Base-by-base conservation (phyloP, 176 grass and related monocot genomes). In the Rhipidocladum racemiflorum region DNA sequence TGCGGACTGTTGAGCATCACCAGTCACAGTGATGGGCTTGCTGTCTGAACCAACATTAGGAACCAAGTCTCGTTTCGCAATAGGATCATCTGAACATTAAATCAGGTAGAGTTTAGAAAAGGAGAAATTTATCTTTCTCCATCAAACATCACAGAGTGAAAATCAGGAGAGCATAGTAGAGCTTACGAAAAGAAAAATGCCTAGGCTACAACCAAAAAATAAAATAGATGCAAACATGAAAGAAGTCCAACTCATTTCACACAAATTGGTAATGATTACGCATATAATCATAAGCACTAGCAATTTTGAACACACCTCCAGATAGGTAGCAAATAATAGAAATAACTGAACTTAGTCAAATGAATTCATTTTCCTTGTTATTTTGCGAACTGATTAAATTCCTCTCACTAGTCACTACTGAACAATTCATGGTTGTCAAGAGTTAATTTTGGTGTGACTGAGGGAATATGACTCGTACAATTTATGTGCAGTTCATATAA, bases 11-110 rank as follows among this genome's bases (percentile, higher is more conserved):
- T 71, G 81, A 63, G 76, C 60, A 80, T 84, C 86, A 86, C 68
- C 72, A 77, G 55, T 88, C 61, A 76, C 17, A 45, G 63, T 51
- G 17, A 45, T 53, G n/a, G 81, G 12, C 68, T 87, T 88, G 61
- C 65, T 90, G 70, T 91, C 87, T 86, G 81, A 81, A 88, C 78
- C 75, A 61, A 84, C 56, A 69, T 29, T 84, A 79, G 79, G 79
- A 79, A 43, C 81, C 74, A 85, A 59, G 11, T 65, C 76, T 86
- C 95, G 87, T 64, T 93, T 95, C 6, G 95, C 90, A 75, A 98
- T 91, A 89, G 90, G 90, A 89, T 98, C 95, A 77, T 94, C 95
- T 98, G 78, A 44, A 71, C n/a, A 81, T 77, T 76, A 42, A 86
- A 57, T 49, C 43, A 38, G 21, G 32, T 36, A 76, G 2, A 82